Percentiles rank a stretch among this genome's conserved stretches.
These are phyloP conservation scores for Rugonectria rugulosa DNA, from an alignment of 2,329 filamentous ascomycete species.

Conservation along the genomic window DNA sequence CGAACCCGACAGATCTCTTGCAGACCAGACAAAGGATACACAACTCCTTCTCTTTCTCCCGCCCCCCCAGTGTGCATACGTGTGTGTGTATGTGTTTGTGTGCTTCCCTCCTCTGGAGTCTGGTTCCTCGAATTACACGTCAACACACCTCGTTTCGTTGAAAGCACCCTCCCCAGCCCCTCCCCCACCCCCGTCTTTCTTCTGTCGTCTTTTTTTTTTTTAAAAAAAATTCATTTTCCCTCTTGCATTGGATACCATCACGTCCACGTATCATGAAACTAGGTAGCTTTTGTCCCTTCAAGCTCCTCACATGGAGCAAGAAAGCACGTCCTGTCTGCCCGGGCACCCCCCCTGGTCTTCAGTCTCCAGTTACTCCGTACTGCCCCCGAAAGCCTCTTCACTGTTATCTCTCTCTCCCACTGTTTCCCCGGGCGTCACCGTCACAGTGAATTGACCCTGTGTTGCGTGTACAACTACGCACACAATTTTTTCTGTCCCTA, in stretches of 20 bases:
- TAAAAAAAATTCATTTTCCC: no score
- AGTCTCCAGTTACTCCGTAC: no score
- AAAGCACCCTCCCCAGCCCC: not conserved
- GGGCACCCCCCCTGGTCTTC: not conserved
- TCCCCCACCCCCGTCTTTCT: no score
- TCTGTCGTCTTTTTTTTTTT: no score
- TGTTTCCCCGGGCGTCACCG: not conserved
- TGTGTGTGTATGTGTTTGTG: not conserved
- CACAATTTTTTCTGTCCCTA: not conserved
- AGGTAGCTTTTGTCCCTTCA: slow-evolving; percentile 16
- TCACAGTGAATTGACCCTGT: not conserved
- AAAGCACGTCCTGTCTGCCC: not conserved
- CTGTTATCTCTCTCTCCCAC: not conserved
- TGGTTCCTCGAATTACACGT: slow-evolving; percentile 6
- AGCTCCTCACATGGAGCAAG: slow-evolving; percentile 7
- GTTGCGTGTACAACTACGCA: not conserved
- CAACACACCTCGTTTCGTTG: slow-evolving; percentile 9
- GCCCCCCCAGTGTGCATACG: not conserved
- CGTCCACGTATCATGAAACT: slow-evolving; percentile 31
- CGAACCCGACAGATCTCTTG: not conserved
- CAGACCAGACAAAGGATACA: not conserved
- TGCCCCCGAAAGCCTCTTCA: not conserved
- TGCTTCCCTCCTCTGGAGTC: not conserved
- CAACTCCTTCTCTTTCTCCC: not conserved
- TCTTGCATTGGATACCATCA: slow-evolving; percentile 24